These are phyloP conservation scores for Pistacia atlantica DNA, from an alignment of 345 rosid genomes.

Conservation along the genomic window DNA sequence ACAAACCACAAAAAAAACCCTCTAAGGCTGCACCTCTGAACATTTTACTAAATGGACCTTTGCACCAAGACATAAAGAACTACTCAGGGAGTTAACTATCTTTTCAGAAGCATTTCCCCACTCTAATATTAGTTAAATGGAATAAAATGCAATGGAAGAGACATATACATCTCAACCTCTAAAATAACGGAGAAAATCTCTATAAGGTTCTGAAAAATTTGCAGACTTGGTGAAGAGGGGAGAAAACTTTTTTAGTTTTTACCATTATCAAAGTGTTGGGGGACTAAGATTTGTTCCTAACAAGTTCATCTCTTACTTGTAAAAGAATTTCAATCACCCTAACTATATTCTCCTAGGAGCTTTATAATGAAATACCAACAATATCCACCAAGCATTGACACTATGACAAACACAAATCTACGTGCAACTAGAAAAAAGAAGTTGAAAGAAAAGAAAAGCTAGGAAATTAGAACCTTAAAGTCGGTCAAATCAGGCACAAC, in stretches of 20 bases:
- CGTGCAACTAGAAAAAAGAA: background rate
- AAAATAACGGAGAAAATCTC: background rate
- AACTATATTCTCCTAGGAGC: background rate
- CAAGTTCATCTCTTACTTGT: background rate
- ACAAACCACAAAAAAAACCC: background rate
- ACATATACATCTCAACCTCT: background rate
- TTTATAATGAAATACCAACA: background rate
- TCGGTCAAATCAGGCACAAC: constrained; percentile 79
- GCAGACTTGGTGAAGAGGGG: background rate
- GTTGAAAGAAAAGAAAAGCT: background rate
- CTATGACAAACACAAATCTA: background rate
- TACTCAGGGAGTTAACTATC: background rate
- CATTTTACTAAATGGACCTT: background rate
- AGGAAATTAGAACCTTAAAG: constrained; percentile 57
- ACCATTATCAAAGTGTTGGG: background rate
- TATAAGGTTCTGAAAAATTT: background rate
- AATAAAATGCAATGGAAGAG: background rate
- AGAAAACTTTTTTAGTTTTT: background rate
- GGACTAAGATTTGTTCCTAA: background rate
- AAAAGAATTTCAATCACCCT: background rate
- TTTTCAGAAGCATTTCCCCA: background rate
- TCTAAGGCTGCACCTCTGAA: background rate
- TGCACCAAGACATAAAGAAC: background rate
- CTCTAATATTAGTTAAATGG: background rate
- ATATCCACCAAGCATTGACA: background rate